phyloP scores from a whole-genome alignment of 305 asterid genomes.

The Fraxinus floribunda region DNA sequence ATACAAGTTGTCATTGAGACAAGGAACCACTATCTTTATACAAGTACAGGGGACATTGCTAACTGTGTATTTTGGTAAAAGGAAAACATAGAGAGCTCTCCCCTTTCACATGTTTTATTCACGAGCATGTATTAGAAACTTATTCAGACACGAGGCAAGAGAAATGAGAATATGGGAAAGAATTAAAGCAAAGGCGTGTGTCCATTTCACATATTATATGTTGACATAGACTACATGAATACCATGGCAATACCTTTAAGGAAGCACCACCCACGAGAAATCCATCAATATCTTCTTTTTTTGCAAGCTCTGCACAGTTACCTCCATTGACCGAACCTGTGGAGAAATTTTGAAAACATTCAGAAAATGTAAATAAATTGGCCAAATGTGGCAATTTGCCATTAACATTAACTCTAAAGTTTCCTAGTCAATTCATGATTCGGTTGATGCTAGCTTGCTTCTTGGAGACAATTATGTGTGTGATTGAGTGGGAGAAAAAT shows the following conservation, averaged over 20 bases:
- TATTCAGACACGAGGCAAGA: not conserved
- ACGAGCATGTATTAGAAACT: not conserved
- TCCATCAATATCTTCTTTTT: slow-evolving; percentile 86
- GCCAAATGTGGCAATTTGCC: not conserved
- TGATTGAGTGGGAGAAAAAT: not conserved
- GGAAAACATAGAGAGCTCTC: not conserved
- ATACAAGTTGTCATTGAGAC: not conserved
- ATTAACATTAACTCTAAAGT: not conserved
- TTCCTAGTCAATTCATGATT: not conserved
- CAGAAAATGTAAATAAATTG: slow-evolving; percentile 10
- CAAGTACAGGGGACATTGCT: not conserved
- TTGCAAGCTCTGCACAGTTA: slow-evolving; percentile 84
- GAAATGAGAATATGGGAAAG: not conserved
- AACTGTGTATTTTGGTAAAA: not conserved
- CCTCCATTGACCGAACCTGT: slow-evolving; percentile 87
- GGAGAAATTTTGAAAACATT: not conserved
- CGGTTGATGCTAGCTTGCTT: not conserved
- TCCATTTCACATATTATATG: not conserved
- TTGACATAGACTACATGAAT: not conserved
- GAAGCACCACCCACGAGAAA: slow-evolving; percentile 97
- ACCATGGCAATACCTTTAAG: slow-evolving; percentile 57
- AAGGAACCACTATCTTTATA: not conserved
- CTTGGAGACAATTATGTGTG: not conserved
- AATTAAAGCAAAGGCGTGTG: not conserved
- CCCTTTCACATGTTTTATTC: not conserved